Percentiles rank a stretch among this genome's conserved stretches.
Conservation (phyloP, 139 green algal species). For the Chlorella sorokiniana region DNA sequence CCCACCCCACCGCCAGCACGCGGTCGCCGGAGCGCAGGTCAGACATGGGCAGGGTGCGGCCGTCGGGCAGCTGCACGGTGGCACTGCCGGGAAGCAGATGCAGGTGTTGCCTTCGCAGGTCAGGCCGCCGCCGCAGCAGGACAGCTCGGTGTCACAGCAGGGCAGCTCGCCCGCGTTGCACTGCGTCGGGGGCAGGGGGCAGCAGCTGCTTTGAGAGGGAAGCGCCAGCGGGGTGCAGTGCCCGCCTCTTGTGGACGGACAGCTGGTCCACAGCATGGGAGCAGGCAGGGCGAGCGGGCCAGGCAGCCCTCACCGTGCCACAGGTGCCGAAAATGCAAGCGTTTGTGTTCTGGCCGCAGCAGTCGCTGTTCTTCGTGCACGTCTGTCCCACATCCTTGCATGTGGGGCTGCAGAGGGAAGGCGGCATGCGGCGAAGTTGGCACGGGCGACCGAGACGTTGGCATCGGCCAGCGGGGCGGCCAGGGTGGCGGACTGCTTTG, state of each 20-base stretch:
- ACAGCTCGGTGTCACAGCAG: not conserved
- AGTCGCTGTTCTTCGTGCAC: not conserved
- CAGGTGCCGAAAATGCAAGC: not conserved
- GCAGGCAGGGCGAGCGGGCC: not conserved
- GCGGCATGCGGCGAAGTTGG: not conserved
- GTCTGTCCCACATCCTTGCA: not conserved
- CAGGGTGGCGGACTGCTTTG: too few species aligned
- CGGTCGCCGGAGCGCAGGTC: slow-evolving; percentile 13
- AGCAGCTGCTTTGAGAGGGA: too few species aligned
- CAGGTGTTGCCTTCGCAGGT: not conserved
- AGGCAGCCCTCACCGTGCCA: not conserved
- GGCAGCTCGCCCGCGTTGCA: not conserved
- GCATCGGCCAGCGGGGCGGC: too few species aligned
- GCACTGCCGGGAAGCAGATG: slow-evolving; percentile 6
- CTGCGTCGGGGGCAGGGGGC: too few species aligned
- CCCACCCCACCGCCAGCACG: slow-evolving; percentile 7
- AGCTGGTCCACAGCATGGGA: too few species aligned
- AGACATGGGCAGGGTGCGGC: not conserved
- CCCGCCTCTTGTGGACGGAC: too few species aligned
- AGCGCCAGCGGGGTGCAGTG: too few species aligned
- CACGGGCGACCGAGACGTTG: not conserved
- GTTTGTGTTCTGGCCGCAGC: not conserved
- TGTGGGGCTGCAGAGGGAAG: not conserved
- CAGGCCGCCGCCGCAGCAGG: not conserved
- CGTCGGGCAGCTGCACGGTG: not conserved